A percentile compares a stretch with the other conserved stretches of the same genome.
Evolutionary conservation across 2,329 filamentous ascomycete genomes (phyloP).

Genomic region (Xylaria hypoxylon): DNA sequence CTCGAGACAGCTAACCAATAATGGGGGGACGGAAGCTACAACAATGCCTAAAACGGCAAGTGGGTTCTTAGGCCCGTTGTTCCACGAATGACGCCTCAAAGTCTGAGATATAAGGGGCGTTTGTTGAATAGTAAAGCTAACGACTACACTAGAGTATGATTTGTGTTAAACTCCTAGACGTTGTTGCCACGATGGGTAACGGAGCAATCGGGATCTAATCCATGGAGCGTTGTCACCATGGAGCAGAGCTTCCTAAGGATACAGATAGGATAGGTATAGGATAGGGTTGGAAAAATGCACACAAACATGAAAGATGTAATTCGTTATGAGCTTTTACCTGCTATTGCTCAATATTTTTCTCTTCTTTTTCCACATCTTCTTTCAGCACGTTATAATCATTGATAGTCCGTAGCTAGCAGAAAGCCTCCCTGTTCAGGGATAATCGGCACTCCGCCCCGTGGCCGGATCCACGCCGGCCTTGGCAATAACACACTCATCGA

Average conservation of each 20-base stretch:
- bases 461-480: conserved; percentile 26
- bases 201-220: not conserved
- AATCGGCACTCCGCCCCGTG: conserved; percentile 26
- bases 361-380: not conserved
- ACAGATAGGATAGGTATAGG: not conserved
- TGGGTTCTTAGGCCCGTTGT: conserved; percentile 28
- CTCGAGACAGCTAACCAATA: conserved; percentile 36
- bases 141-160: not conserved
- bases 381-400: not conserved
- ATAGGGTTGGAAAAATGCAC: not conserved
- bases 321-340: not conserved
- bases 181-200: not conserved
- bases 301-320: not conserved
- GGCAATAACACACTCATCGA: not conserved
- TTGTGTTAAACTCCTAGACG: not conserved
- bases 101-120: conserved; percentile 13
- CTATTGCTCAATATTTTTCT: not conserved
- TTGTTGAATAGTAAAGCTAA: not conserved
- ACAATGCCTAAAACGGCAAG: conserved; percentile 32
- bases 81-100: conserved; percentile 29
- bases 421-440: conserved; percentile 31
- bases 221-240: not conserved
- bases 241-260: not conserved
- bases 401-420: conserved; percentile 25
- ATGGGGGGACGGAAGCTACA: conserved; percentile 33